Evolutionary conservation across 257 asterid genomes (phyloP), one percentile per base, ranked within the genome.

Genomic region (Solanum pimpinellifolium): DNA sequence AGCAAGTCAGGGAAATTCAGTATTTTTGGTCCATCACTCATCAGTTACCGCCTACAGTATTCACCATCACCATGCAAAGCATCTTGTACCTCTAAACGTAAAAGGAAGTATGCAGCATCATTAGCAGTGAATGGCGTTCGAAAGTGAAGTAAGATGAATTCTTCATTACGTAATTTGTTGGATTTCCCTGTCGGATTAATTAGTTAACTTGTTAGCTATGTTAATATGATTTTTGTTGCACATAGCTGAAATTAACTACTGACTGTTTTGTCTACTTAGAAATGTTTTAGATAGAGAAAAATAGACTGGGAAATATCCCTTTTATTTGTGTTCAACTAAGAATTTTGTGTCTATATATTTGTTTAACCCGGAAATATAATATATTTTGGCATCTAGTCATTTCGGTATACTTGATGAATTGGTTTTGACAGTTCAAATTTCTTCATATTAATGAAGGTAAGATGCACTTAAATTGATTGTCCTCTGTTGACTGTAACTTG

Each of bases 1-100:
- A 95, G 97, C 91, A 91, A 93, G 70, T 81, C 95, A 2, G 97
- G 98, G 83, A 95, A 95, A 86, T 95, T 89, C 37, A 91, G 93
- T 82, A 91, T 90, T 21, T 95, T 95, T 86, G 98, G 99, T 47
- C 93, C 93, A 18, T 88, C 98, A 4, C 99, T 96, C 37, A 49
- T 92, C 85, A 93, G 98, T 78, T 94, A 95, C 83, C 90, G 91
- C 85, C 98, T 94, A 52, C 74, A 89, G 37, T 93, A 90, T 83
- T 88, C 52, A n/a, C 89, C 91, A 39, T n/a, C 86, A 44, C 90
- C 90, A 35, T 70, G 87, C 27, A 90, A 89, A 89, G 83, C 91
- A 83, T 69, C 90, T 84, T 73, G 89, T 41, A 56, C 90, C 84
- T 78, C 92, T 23, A 90, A 90, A 89, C 88, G 92, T 82, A 89